phyloP scores from a whole-genome alignment of 306 rosid species.

The Coriaria nepalensis region DNA sequence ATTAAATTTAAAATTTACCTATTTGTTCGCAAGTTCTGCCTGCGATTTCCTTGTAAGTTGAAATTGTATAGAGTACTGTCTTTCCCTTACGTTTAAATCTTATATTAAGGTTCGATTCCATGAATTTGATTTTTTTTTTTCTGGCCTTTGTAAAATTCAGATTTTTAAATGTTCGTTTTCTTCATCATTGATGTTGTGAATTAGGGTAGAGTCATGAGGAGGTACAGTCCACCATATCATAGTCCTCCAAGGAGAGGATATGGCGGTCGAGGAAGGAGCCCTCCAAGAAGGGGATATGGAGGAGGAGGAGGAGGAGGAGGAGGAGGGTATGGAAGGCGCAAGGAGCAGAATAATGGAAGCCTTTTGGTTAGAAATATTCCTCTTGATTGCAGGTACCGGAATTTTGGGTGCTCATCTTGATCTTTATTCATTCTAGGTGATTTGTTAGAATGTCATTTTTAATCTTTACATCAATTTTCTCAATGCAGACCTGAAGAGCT shows the following conservation, averaged over 20 bases:
- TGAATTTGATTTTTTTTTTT: too few relatives aligned
- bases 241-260: slow-evolving; percentile 91
- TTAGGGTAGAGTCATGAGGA: slow-evolving; percentile 35
- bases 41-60: too few relatives aligned
- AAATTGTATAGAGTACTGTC: too few relatives aligned
- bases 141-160: too few relatives aligned
- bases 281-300: slow-evolving; percentile 29
- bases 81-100: too few relatives aligned
- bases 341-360: slow-evolving; percentile 62
- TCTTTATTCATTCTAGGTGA: background rate
- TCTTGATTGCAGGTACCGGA: slow-evolving; percentile 49
- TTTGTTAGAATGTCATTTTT: background rate
- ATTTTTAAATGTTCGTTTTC: too few relatives aligned
- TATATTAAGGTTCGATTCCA: too few relatives aligned
- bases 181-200: too few relatives aligned
- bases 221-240: slow-evolving; percentile 85
- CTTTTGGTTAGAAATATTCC: slow-evolving; percentile 96
- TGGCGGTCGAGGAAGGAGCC: slow-evolving; percentile 64
- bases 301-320: slow-evolving; percentile 18
- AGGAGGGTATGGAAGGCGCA: slow-evolving; percentile 54
- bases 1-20: too few relatives aligned
- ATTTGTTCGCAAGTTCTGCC: too few relatives aligned
- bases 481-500: slow-evolving; percentile 68
- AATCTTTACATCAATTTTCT: background rate
- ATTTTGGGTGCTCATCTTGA: background rate